Evolutionary conservation across 2,329 filamentous ascomycete species (phyloP).

Genomic region (Clonostachys sp.): DNA sequence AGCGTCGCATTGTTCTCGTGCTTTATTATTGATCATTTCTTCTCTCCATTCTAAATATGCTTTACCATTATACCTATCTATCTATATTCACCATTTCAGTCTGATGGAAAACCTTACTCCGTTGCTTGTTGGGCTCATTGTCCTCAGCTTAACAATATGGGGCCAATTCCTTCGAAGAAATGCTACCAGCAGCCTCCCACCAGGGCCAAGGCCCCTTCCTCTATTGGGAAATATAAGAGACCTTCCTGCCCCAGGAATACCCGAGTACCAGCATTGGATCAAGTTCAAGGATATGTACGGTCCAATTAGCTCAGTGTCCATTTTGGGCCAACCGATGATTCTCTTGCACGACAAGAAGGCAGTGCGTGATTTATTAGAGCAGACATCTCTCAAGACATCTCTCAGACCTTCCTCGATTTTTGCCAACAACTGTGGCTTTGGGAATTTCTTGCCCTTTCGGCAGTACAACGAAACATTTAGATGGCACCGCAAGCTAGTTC

Average conservation of each 20-base stretch:
- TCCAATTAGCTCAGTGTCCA: constrained; percentile 13
- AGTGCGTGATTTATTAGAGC: constrained; percentile 25
- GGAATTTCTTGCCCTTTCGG: neutral
- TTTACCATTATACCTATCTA: no score
- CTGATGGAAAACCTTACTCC: no score
- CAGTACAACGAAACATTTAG: neutral
- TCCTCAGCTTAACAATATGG: no score
- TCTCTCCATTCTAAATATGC: no score
- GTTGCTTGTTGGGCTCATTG: no score
- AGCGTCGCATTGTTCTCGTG: no score
- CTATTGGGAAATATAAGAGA: constrained; percentile 41
- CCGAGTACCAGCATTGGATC: constrained; percentile 26
- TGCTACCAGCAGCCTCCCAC: constrained; percentile 6
- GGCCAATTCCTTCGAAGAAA: no score
- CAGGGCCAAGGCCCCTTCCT: constrained; percentile 24
- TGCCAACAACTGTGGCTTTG: constrained; percentile 1
- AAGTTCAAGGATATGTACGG: constrained; percentile 25
- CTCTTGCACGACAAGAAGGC: constrained; percentile 31
- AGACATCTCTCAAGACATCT: constrained; percentile 9
- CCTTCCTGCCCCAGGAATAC: constrained; percentile 25
- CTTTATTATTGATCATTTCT: no score
- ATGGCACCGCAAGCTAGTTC: constrained; percentile 1
- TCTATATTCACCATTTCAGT: no score
- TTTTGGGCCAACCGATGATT: constrained; percentile 25
- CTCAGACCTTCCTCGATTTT: constrained; percentile 1